A percentile compares a stretch with the other conserved stretches of the same genome.
phyloP scores from a whole-genome alignment of 2,329 filamentous ascomycete genomes.

The Calcarisporium arbuscula region DNA sequence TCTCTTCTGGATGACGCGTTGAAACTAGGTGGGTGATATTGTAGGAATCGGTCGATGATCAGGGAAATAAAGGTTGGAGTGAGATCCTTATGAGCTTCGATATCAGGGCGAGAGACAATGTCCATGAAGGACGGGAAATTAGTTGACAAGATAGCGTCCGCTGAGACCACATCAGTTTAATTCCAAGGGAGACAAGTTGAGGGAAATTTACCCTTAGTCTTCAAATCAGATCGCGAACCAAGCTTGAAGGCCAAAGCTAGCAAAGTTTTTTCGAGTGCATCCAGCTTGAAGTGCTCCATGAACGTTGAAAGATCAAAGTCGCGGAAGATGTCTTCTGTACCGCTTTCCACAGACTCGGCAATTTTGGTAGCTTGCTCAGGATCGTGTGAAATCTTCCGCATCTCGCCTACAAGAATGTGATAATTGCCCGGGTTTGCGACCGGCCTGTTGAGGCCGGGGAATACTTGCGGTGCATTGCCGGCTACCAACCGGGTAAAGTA shows the following conservation, averaged over 20 bases:
- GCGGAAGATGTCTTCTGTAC: slow-evolving; percentile 86
- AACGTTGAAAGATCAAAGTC: slow-evolving; percentile 96
- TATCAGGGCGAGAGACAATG: slow-evolving; percentile 60
- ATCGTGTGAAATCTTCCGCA: slow-evolving; percentile 78
- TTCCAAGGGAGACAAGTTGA: neutral
- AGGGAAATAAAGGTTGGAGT: slow-evolving; percentile 65
- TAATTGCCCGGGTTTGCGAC: slow-evolving; percentile 76
- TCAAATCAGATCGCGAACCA: slow-evolving; percentile 72
- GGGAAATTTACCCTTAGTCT: slow-evolving; percentile 68
- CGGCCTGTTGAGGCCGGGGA: slow-evolving; percentile 68
- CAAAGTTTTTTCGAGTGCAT: slow-evolving; percentile 80
- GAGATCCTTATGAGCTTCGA: slow-evolving; percentile 60
- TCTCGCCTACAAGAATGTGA: slow-evolving; percentile 72
- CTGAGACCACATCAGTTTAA: slow-evolving; percentile 36
- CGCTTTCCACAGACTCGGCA: slow-evolving; percentile 85
- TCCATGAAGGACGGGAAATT: slow-evolving; percentile 74
- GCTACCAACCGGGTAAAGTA: slow-evolving; percentile 91
- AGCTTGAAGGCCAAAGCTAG: slow-evolving; percentile 84
- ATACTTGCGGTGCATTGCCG: slow-evolving; percentile 87
- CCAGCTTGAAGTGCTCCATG: slow-evolving; percentile 91
- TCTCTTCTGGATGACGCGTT: slow-evolving; percentile 68
- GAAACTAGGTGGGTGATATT: slow-evolving; percentile 81
- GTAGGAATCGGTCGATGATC: slow-evolving; percentile 79
- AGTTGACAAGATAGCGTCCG: slow-evolving; percentile 81
- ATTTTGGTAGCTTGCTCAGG: slow-evolving; percentile 82